Evolutionary conservation across 331 rosid species (phyloP).

Genomic region (Acacia concinna): DNA sequence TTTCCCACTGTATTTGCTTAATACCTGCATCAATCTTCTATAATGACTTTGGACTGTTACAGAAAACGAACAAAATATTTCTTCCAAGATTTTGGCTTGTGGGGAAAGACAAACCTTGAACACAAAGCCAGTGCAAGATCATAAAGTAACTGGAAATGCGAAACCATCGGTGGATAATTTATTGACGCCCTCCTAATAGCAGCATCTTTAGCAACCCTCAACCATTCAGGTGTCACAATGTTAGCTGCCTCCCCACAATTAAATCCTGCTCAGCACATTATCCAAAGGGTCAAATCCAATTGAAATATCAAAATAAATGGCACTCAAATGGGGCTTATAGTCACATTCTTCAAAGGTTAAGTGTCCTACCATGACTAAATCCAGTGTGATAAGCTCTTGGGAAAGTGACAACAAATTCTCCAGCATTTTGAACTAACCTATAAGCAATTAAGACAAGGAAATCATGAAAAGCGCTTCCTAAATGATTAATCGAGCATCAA

Average conservation of each 20-base stretch:
- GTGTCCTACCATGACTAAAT: slow-evolving; percentile 74
- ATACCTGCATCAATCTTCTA: not conserved
- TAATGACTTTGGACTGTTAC: not conserved
- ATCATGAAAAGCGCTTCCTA: slow-evolving; percentile 25
- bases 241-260: slow-evolving; percentile 88
- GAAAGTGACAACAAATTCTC: slow-evolving; percentile 82
- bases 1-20: not conserved
- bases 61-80: not conserved
- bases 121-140: slow-evolving; percentile 79
- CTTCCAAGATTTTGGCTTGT: not conserved
- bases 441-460: slow-evolving; percentile 28
- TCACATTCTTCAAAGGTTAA: slow-evolving; percentile 9
- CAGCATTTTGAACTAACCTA: slow-evolving; percentile 84
- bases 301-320: slow-evolving; percentile 14
- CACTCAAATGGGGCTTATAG: not conserved
- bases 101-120: slow-evolving; percentile 64
- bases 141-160: slow-evolving; percentile 87
- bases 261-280: slow-evolving; percentile 56
- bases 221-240: slow-evolving; percentile 95
- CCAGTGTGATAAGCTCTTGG: slow-evolving; percentile 88
- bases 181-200: slow-evolving; percentile 91
- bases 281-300: slow-evolving; percentile 24
- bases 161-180: slow-evolving; percentile 91
- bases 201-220: slow-evolving; percentile 84
- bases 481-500: not conserved